Base-by-base conservation (phyloP, 805 yeast species). In the Saccharomycopsis olivae region DNA sequence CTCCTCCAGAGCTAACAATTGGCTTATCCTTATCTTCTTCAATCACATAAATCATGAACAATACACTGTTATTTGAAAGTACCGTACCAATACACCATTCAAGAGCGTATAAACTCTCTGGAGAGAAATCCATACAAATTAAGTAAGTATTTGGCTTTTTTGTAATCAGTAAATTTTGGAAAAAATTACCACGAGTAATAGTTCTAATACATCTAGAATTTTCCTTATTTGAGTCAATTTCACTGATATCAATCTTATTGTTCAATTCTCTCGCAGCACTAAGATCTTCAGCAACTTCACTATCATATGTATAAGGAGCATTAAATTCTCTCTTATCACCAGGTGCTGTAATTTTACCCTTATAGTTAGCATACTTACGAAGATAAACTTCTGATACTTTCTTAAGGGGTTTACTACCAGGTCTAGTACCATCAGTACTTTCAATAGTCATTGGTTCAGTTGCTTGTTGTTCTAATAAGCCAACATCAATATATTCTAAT, bases 11-110 rank as follows among this genome's bases (percentile, higher is more conserved):
- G n/a, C n/a, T n/a, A n/a, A n/a, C n/a, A n/a, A n/a, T n/a, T 3
- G 33, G 20, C 5, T 28, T 32, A 6, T 43, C 40, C 17, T 37
- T 39, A 11, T 43, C 44, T 5, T 40, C 47, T 16, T 46, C 49
- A 29, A 43, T 39, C 5, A 43, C 49, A 31, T 40, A 46, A 16
- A 85, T 74, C 16, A 85, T 72, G 54, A 82, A 84, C 40, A 87
- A 59, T 1, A 87, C 85, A 39, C 86, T 81, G 0, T 92, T 92
- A 52, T 84, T 87, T 17, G 78, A 80, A 35, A 87, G 65, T 1
- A 86, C 79, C 0, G 94, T 73, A 2, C 96, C 96, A 49, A 88
- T 66, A 32, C 87, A 73, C 82, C 95, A 87, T 52, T 85, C 92
- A 17, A 88, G 64, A 0, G 96, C 92, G 57, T 81, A 82, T 29